Evolutionary conservation across 192 early-diverging fungal species (phyloP).

Genomic region (Coemansia sp.): DNA sequence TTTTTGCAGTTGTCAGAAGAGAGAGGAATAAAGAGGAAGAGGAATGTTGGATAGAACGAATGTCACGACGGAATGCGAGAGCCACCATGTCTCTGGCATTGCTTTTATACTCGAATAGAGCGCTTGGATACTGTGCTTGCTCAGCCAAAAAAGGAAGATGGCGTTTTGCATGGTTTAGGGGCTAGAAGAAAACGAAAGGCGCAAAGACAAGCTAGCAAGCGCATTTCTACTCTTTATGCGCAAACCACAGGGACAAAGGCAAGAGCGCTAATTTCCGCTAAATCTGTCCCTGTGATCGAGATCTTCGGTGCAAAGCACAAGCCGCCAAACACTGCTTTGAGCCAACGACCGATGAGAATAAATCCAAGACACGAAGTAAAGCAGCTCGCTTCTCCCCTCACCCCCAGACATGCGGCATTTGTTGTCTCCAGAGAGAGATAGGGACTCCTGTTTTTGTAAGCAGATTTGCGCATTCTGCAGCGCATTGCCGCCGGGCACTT

Average conservation of each 20-base stretch:
- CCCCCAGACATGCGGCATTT: no score
- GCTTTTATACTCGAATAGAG: neutral
- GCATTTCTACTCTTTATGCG: neutral
- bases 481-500: no score
- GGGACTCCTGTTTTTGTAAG: no score
- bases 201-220: neutral
- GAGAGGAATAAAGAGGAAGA: neutral
- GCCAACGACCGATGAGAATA: no score
- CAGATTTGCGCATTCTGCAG: no score
- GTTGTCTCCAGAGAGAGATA: no score
- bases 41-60: neutral
- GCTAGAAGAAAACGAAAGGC: neutral
- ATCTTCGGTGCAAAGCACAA: neutral
- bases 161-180: no score
- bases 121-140: neutral
- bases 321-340: neutral
- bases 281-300: neutral
- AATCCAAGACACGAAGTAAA: no score
- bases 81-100: neutral
- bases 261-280: neutral
- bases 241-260: conserved; percentile 6
- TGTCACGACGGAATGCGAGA: neutral
- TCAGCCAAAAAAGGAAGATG: neutral
- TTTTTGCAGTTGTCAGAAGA: no score
- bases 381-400: no score